Conservation (phyloP, 2,329 filamentous ascomycete species). For the Rhynchosporium graminicola region DNA sequence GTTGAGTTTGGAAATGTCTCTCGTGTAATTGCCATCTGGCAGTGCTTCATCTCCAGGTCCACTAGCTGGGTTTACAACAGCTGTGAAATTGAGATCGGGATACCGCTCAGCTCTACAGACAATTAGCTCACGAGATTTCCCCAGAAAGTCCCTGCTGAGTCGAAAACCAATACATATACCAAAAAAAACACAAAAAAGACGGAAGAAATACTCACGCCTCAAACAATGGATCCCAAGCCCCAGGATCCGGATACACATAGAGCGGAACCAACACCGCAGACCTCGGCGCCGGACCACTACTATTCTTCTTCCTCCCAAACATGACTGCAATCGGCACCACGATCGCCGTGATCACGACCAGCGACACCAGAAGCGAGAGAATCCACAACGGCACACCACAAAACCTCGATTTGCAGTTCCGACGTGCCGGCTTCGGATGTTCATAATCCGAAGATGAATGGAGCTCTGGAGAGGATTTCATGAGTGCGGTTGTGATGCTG, state of each 20-base stretch:
- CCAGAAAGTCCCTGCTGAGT: too few species aligned
- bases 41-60: conserved; percentile 39
- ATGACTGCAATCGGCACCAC: conserved; percentile 40
- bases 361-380: conserved; percentile 18
- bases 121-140: background rate
- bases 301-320: conserved; percentile 41
- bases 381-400: conserved; percentile 20
- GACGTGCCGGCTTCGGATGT: background rate
- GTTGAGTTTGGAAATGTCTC: conserved; percentile 43
- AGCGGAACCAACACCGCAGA: conserved; percentile 49
- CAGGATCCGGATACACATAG: conserved; percentile 50
- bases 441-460: conserved; percentile 7
- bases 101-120: conserved; percentile 22
- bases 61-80: conserved; percentile 38
- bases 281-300: conserved; percentile 37
- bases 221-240: conserved; percentile 49
- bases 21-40: conserved; percentile 42
- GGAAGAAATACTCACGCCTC: conserved; percentile 41
- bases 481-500: background rate
- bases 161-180: too few species aligned
- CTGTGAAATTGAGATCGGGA: conserved; percentile 34
- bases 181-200: background rate
- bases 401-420: conserved; percentile 15
- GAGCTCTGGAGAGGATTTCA: conserved; percentile 8
- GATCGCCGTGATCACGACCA: conserved; percentile 20